Conservation (phyloP, 2,329 filamentous ascomycete genomes). For the Aspergillus alliaceus region DNA sequence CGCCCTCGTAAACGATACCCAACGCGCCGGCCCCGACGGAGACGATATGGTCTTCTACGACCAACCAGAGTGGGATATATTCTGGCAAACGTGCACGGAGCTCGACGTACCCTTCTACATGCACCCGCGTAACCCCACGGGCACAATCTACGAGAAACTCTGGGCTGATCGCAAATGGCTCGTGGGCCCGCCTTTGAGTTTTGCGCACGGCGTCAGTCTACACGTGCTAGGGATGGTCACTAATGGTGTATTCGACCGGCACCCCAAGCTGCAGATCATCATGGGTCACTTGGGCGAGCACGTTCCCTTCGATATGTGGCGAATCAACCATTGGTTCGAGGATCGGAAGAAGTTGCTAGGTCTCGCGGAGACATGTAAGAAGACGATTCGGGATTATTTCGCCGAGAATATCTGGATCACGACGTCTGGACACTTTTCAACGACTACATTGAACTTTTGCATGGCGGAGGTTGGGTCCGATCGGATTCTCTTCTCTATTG, state of each 20-base stretch:
- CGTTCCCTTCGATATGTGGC: slow-evolving; percentile 53
- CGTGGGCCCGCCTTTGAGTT: slow-evolving; percentile 59
- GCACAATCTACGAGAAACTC: slow-evolving; percentile 57
- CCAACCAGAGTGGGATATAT: slow-evolving; percentile 55
- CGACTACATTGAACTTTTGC: slow-evolving; percentile 40
- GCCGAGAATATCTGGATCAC: slow-evolving; percentile 45
- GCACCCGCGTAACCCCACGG: slow-evolving; percentile 60
- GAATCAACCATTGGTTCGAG: slow-evolving; percentile 46
- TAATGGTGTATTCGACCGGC: slow-evolving; percentile 52
- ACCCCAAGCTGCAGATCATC: slow-evolving; percentile 49
- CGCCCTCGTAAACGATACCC: slow-evolving; percentile 62
- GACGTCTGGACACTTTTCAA: slow-evolving; percentile 43
- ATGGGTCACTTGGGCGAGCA: slow-evolving; percentile 52
- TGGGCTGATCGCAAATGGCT: slow-evolving; percentile 61
- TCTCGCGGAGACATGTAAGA: slow-evolving; percentile 41
- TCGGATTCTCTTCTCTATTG: slow-evolving; percentile 43
- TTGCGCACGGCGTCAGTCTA: slow-evolving; percentile 60
- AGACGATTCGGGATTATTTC: slow-evolving; percentile 47
- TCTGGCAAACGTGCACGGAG: slow-evolving; percentile 60
- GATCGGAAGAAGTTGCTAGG: slow-evolving; percentile 39
- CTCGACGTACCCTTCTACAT: slow-evolving; percentile 66
- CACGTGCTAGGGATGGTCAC: slow-evolving; percentile 56
- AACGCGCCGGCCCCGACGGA: slow-evolving; percentile 58
- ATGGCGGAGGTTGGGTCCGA: slow-evolving; percentile 41
- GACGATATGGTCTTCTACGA: slow-evolving; percentile 67